These are phyloP conservation scores for Apophysomyces sp. DNA, from an alignment of 371 early-diverging fungal genomes.

Conservation along the genomic window DNA sequence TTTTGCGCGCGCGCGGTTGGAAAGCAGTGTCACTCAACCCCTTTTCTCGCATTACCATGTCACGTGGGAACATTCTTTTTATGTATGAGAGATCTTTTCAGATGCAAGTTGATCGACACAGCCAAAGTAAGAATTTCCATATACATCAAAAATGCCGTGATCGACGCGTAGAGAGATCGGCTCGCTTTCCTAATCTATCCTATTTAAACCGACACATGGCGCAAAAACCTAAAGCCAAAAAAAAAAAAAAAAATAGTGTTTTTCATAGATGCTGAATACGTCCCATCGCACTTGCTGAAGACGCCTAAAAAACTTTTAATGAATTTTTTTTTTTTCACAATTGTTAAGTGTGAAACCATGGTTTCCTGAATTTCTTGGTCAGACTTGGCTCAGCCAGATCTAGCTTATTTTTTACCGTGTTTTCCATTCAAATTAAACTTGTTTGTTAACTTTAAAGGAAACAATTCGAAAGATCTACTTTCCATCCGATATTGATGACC, in stretches of 20 bases:
- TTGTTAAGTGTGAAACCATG: background rate
- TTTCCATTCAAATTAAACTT: background rate
- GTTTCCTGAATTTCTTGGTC: background rate
- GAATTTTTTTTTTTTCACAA: background rate
- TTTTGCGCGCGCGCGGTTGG: background rate
- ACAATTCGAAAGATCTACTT: background rate
- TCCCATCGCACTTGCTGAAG: too few relatives aligned
- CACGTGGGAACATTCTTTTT: background rate
- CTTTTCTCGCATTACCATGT: background rate
- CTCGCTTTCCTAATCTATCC: background rate
- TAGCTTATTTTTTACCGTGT: background rate
- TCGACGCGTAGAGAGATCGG: background rate
- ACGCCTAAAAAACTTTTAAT: too few relatives aligned
- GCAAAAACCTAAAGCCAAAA: background rate
- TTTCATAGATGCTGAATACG: too few relatives aligned
- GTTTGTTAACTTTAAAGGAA: background rate
- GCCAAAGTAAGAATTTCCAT: background rate
- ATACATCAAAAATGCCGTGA: background rate
- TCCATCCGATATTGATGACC: background rate
- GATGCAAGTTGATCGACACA: background rate
- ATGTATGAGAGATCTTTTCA: background rate
- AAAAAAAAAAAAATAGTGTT: background rate
- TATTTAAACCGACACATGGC: background rate
- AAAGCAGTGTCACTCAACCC: background rate
- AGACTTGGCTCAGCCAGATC: too few relatives aligned